These are phyloP conservation scores for Sporothrix inflata DNA, from an alignment of 2,329 filamentous ascomycete species.

Conservation along the genomic window DNA sequence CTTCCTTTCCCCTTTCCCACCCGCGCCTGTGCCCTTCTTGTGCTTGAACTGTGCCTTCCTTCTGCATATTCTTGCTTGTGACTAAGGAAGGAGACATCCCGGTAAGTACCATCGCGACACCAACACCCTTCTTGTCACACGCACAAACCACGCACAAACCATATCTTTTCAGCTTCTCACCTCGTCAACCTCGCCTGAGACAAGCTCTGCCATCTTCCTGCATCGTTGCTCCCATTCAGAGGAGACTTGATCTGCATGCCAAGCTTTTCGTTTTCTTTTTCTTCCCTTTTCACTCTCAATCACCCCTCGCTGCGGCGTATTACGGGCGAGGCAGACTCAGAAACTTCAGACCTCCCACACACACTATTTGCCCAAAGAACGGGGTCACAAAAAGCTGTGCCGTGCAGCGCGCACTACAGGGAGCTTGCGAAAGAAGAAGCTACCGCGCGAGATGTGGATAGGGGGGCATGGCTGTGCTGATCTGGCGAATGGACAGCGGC, in stretches of 20 bases:
- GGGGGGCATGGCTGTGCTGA: background rate
- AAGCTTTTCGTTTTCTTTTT: background rate
- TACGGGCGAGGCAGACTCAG: conserved; percentile 10
- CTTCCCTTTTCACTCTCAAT: background rate
- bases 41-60: background rate
- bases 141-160: too few relatives aligned
- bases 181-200: conserved; percentile 15
- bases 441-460: background rate
- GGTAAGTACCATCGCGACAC: background rate
- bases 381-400: background rate
- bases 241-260: conserved; percentile 3
- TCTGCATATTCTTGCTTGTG: background rate
- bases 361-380: background rate
- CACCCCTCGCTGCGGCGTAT: background rate
- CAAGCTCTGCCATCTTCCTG: background rate
- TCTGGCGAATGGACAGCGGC: conserved; percentile 10
- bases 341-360: background rate
- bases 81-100: background rate
- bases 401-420: background rate
- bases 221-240: background rate
- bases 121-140: background rate
- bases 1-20: background rate
- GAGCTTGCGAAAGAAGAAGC: background rate
- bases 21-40: background rate
- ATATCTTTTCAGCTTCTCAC: background rate